These are phyloP conservation scores for Penicillium hordei DNA, from an alignment of 2,329 filamentous ascomycete genomes.

Conservation along the genomic window DNA sequence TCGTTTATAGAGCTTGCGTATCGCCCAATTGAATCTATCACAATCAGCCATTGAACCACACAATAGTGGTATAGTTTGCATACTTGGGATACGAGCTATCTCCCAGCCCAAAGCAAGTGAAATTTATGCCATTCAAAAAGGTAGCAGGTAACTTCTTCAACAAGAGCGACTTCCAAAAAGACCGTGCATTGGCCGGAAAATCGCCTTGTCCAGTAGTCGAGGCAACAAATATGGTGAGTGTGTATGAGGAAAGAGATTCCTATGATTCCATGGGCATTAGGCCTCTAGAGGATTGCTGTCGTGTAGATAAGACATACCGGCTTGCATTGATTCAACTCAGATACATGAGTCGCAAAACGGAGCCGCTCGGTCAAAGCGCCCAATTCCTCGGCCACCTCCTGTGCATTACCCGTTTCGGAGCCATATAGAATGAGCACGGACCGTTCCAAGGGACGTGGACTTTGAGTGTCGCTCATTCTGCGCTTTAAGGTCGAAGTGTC, in stretches of 20 bases:
- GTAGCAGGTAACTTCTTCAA: conserved; percentile 72
- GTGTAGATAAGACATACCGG: conserved; percentile 57
- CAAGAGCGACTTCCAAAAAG: conserved; percentile 82
- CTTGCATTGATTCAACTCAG: conserved; percentile 73
- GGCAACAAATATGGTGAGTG: conserved; percentile 66
- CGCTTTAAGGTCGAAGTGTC: conserved; percentile 2
- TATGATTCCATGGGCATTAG: conserved; percentile 12
- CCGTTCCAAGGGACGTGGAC: conserved; percentile 26
- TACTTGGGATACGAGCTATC: conserved; percentile 94
- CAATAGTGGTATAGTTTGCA: conserved; percentile 27
- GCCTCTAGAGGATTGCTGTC: neutral
- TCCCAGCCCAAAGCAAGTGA: conserved; percentile 86
- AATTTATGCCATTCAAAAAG: conserved; percentile 67
- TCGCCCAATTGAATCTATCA: conserved; percentile 84
- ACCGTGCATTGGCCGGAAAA: conserved; percentile 76
- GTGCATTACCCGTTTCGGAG: conserved; percentile 90
- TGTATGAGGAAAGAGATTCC: conserved; percentile 38
- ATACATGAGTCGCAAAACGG: conserved; percentile 72
- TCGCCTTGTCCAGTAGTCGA: conserved; percentile 96
- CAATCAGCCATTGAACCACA: neutral
- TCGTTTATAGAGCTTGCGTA: conserved; percentile 81
- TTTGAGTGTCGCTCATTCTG: conserved; percentile 29
- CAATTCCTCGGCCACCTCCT: conserved; percentile 86
- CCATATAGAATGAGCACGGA: conserved; percentile 79
- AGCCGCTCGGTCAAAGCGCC: conserved; percentile 72